Evolutionary conservation across 805 yeast genomes (phyloP).

Genomic region (Kregervanrija delftensis): DNA sequence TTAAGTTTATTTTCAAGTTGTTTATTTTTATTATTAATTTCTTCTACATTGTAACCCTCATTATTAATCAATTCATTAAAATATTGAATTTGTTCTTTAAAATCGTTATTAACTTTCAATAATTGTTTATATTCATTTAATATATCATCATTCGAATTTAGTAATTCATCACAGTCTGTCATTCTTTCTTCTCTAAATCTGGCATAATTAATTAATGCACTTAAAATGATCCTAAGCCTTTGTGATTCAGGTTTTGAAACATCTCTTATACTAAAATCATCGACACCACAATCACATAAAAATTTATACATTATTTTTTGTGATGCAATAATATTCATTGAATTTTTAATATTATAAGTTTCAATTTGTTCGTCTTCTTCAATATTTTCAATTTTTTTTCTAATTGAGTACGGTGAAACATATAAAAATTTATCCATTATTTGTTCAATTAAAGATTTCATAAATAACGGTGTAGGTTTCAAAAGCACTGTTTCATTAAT

Average conservation of each 20-base stretch:
- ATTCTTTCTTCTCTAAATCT: constrained; percentile 74
- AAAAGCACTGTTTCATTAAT: constrained; percentile 22
- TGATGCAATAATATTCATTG: constrained; percentile 46
- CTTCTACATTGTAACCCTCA: constrained; percentile 31
- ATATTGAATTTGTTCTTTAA: constrained; percentile 23
- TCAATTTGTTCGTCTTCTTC: constrained; percentile 9
- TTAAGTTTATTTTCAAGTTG: constrained; percentile 57
- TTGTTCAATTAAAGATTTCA: constrained; percentile 28
- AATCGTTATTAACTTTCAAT: constrained; percentile 33
- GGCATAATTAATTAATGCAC: constrained; percentile 83
- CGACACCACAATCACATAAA: constrained; percentile 65
- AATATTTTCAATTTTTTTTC: constrained; percentile 19
- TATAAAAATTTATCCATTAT: constrained; percentile 28
- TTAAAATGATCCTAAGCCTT: constrained; percentile 57
- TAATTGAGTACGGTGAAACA: constrained; percentile 25
- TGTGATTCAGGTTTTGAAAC: constrained; percentile 69
- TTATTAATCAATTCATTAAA: constrained; percentile 13
- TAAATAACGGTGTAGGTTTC: constrained; percentile 27
- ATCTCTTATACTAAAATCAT: constrained; percentile 71
- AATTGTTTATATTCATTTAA: constrained; percentile 39
- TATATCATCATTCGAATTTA: constrained; percentile 44
- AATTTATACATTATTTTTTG: constrained; percentile 57
- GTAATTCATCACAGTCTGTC: constrained; percentile 59
- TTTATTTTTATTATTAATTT: constrained; percentile 42
- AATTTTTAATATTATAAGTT: constrained; percentile 22